These are phyloP conservation scores for Penicillium odoratum DNA, from an alignment of 495 filamentous ascomycete genomes.

Conservation along the genomic window DNA sequence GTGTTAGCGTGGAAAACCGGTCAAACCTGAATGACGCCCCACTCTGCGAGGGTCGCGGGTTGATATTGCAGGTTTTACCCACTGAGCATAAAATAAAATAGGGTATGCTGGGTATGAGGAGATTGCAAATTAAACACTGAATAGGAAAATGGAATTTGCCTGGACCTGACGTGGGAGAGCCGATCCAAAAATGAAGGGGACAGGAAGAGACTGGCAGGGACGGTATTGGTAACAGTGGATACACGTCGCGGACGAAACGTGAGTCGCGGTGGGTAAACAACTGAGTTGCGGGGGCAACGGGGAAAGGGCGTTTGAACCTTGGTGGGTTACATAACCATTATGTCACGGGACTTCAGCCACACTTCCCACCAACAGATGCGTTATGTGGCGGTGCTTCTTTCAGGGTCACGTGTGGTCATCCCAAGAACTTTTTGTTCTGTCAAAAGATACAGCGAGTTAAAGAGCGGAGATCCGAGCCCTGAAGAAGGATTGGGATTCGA, in stretches of 20 bases:
- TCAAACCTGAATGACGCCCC: slow-evolving; percentile 42
- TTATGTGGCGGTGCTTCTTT: background rate
- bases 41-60: slow-evolving; percentile 40
- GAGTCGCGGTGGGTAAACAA: slow-evolving; percentile 23
- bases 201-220: slow-evolving; percentile 11
- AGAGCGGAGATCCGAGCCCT: slow-evolving; percentile 3
- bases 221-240: slow-evolving; percentile 27
- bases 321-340: background rate
- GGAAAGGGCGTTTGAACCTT: slow-evolving; percentile 9
- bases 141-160: slow-evolving; percentile 14
- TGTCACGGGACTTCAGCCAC: background rate
- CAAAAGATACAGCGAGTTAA: background rate
- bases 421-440: slow-evolving; percentile 6
- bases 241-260: slow-evolving; percentile 25
- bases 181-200: slow-evolving; percentile 32
- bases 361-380: background rate
- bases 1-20: slow-evolving; percentile 47
- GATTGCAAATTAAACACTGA: slow-evolving; percentile 10
- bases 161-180: slow-evolving; percentile 12
- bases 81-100: slow-evolving; percentile 18
- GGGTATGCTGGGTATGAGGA: slow-evolving; percentile 9
- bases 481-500: slow-evolving; percentile 3
- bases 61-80: slow-evolving; percentile 12
- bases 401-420: background rate
- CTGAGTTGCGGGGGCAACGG: slow-evolving; percentile 13